Conservation (phyloP, 2,329 filamentous ascomycete species). For the Fusarium nelsonii region DNA sequence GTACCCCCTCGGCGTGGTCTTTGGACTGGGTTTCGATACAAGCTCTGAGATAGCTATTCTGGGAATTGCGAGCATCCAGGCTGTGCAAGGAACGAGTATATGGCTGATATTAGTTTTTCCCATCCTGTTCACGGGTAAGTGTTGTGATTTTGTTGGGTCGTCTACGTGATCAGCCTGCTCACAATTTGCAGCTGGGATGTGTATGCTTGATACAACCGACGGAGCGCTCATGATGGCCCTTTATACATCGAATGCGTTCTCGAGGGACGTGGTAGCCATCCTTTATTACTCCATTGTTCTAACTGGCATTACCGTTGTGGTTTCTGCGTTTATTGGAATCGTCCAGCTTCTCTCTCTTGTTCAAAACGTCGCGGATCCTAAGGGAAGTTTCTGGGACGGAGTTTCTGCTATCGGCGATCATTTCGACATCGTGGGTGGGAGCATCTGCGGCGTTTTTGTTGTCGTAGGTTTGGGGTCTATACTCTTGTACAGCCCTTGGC, state of each 20-base stretch:
- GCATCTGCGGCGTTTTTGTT: constrained; percentile 87
- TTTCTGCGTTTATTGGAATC: constrained; percentile 86
- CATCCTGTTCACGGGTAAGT: constrained; percentile 82
- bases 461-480: constrained; percentile 81
- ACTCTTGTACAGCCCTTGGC: constrained; percentile 83
- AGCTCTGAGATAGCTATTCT: constrained; percentile 93
- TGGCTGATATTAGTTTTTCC: constrained; percentile 97
- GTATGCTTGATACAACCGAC: constrained; percentile 90
- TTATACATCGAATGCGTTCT: constrained; percentile 84
- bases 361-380: constrained; percentile 78
- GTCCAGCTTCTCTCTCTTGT: constrained; percentile 86
- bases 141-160: not conserved
- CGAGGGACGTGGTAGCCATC: constrained; percentile 86
- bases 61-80: constrained; percentile 90
- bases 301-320: constrained; percentile 84
- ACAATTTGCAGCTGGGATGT: constrained; percentile 80
- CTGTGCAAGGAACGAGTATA: constrained; percentile 84
- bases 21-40: constrained; percentile 94
- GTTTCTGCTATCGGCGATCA: constrained; percentile 81
- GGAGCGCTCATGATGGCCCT: constrained; percentile 95
- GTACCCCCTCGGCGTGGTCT: constrained; percentile 90
- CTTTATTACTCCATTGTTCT: constrained; percentile 93
- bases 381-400: constrained; percentile 90
- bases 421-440: constrained; percentile 87
- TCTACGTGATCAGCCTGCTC: not conserved